A percentile compares a stretch with the other conserved stretches of the same genome.
phyloP scores from a whole-genome alignment of 2,329 filamentous ascomycete species.

The Aspergillus ibericus region DNA sequence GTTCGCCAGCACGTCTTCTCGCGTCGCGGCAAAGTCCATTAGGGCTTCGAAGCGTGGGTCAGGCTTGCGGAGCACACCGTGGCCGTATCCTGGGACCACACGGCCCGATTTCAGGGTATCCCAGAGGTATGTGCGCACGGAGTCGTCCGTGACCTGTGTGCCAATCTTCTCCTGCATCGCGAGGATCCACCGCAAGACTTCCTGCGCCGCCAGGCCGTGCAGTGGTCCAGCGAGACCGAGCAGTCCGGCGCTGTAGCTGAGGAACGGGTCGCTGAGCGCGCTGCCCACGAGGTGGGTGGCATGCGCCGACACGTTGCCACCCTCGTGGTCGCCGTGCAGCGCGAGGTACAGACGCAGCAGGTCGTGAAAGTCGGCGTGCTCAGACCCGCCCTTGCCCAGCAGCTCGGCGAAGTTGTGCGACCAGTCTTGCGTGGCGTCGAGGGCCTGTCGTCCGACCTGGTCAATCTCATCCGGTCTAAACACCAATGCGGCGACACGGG shows the following conservation, averaged over 20 bases:
- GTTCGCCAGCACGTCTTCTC: constrained; percentile 80
- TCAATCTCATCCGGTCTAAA: constrained; percentile 82
- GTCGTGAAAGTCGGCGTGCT: constrained; percentile 78
- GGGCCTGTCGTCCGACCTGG: constrained; percentile 69
- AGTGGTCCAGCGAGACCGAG: constrained; percentile 93
- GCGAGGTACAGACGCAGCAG: constrained; percentile 90
- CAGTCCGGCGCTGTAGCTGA: constrained; percentile 93
- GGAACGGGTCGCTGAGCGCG: constrained; percentile 89
- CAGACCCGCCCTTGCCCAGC: constrained; percentile 82
- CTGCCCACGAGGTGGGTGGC: constrained; percentile 92
- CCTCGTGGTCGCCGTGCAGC: constrained; percentile 96
- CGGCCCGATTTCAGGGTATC: constrained; percentile 87
- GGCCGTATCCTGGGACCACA: constrained; percentile 92
- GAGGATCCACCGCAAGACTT: constrained; percentile 93
- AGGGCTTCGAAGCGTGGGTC: constrained; percentile 95
- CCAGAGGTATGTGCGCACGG: constrained; percentile 91
- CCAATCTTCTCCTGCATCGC: constrained; percentile 93
- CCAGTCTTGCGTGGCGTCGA: constrained; percentile 90
- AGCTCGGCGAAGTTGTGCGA: constrained; percentile 98
- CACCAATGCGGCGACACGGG: constrained; percentile 94
- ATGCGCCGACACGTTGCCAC: constrained; percentile 95
- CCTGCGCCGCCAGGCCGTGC: constrained; percentile 90
- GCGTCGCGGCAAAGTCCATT: constrained; percentile 88
- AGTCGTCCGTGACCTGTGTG: constrained; percentile 70
- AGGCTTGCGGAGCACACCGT: constrained; percentile 93